Evolutionary conservation across 352 stramenopile species (phyloP).

Genomic region (Phytophthora cajani): DNA sequence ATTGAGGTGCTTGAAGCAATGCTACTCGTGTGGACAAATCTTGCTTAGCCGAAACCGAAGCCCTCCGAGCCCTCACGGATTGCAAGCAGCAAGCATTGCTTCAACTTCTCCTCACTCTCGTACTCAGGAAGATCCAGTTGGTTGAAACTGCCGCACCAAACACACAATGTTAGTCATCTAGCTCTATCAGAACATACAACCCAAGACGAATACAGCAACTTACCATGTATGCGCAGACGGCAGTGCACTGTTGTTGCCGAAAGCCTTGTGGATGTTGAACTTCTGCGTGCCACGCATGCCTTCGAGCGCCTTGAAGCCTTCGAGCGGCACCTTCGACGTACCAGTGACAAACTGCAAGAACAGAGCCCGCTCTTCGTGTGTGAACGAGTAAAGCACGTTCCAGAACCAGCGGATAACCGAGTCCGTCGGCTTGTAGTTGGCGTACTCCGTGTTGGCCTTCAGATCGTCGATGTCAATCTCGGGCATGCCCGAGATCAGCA

Average conservation of each 20-base stretch:
- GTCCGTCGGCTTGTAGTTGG: conserved; percentile 92
- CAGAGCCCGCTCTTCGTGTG: conserved; percentile 91
- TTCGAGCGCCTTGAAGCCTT: conserved; percentile 98
- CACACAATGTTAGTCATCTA: conserved; percentile 20
- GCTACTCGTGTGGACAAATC: not conserved
- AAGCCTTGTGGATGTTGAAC: conserved; percentile 99
- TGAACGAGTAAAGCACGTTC: conserved; percentile 91
- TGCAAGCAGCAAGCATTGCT: conserved; percentile 96
- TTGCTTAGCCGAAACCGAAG: conserved; percentile 97
- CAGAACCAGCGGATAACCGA: conserved; percentile 95
- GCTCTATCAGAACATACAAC: conserved; percentile 1
- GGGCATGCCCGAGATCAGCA: conserved; percentile 93
- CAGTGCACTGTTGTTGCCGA: conserved; percentile 87
- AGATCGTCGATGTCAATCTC: conserved; percentile 96
- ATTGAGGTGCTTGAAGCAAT: conserved; percentile 19
- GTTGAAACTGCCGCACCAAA: conserved; percentile 93
- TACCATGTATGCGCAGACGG: conserved; percentile 97
- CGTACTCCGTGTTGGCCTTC: conserved; percentile 94
- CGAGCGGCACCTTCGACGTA: conserved; percentile 94
- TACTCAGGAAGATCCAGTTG: conserved; percentile 99
- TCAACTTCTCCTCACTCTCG: conserved; percentile 96
- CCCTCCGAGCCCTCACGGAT: conserved; percentile 98
- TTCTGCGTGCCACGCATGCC: conserved; percentile 99
- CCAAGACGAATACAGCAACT: conserved; percentile 2
- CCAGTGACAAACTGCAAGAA: conserved; percentile 95